These are phyloP conservation scores for Talaromyces sp. DNA, from an alignment of 2,329 filamentous ascomycete species.

Conservation along the genomic window DNA sequence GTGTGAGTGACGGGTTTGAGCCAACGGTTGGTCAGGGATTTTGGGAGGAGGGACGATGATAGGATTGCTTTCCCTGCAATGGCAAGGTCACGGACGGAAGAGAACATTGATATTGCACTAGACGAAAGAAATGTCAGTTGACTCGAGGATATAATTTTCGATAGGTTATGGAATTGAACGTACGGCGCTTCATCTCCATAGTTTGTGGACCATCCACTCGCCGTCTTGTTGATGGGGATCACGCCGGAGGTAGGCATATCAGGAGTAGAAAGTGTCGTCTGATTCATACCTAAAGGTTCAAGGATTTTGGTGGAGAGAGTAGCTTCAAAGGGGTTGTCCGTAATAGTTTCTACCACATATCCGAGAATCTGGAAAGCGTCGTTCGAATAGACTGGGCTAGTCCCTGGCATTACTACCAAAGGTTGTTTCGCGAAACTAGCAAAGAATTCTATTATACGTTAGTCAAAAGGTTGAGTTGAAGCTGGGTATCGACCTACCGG, in stretches of 20 bases:
- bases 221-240: not conserved
- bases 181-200: not conserved
- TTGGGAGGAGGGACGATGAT: constrained; percentile 36
- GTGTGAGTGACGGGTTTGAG: constrained; percentile 44
- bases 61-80: constrained; percentile 34
- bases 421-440: not conserved
- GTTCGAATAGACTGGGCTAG: constrained; percentile 43
- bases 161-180: not conserved
- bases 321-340: constrained; percentile 33
- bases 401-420: constrained; percentile 25
- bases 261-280: not conserved
- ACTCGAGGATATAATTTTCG: not conserved
- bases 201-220: not conserved
- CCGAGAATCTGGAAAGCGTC: constrained; percentile 41
- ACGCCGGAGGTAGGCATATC: not conserved
- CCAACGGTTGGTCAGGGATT: constrained; percentile 40
- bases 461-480: not conserved
- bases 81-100: not conserved
- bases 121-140: not conserved
- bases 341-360: constrained; percentile 39
- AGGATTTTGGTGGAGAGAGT: not conserved
- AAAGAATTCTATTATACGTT: not conserved
- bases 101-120: constrained; percentile 1
- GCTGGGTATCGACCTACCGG: not conserved
- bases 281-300: not conserved